Percentiles rank a stretch among this genome's conserved stretches.
phyloP scores from a whole-genome alignment of 1,284 basidiomycete species.

The Amylostereum chailletii region DNA sequence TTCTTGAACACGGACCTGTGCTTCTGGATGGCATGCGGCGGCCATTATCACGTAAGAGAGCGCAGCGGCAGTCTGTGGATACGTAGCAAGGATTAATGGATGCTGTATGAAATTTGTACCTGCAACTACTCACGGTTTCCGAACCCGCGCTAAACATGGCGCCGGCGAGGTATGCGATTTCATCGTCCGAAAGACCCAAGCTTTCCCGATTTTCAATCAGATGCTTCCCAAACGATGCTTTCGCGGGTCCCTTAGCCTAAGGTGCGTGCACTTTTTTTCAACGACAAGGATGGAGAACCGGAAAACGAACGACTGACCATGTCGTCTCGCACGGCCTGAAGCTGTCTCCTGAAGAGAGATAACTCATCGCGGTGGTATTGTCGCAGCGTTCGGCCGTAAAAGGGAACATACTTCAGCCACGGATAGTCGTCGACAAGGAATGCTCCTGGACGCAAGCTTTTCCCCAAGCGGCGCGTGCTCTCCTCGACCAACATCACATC shows the following conservation, averaged over 20 bases:
- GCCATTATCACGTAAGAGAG: slow-evolving; percentile 54
- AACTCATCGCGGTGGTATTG: slow-evolving; percentile 50
- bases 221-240: slow-evolving; percentile 45
- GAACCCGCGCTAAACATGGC: slow-evolving; percentile 58
- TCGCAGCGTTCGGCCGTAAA: slow-evolving; percentile 43
- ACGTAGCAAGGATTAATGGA: too few species aligned
- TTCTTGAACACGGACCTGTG: slow-evolving; percentile 45
- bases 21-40: slow-evolving; percentile 49
- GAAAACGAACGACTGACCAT: slow-evolving; percentile 28
- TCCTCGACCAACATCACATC: slow-evolving; percentile 46
- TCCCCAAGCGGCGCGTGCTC: slow-evolving; percentile 36
- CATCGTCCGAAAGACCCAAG: slow-evolving; percentile 40
- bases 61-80: slow-evolving; percentile 37
- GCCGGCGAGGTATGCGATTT: slow-evolving; percentile 53
- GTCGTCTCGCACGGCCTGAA: slow-evolving; percentile 33
- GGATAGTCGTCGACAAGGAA: slow-evolving; percentile 54
- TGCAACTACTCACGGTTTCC: slow-evolving; percentile 34
- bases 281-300: too few species aligned
- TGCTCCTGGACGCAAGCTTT: slow-evolving; percentile 43
- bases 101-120: too few species aligned
- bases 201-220: slow-evolving; percentile 44
- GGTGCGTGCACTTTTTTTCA: neutral
- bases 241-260: slow-evolving; percentile 27
- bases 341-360: slow-evolving; percentile 39
- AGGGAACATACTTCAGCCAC: slow-evolving; percentile 45